Evolutionary conservation across 805 yeast genomes (phyloP), one percentile per base, ranked within the genome.

Genomic region (Lipomyces sp.): DNA sequence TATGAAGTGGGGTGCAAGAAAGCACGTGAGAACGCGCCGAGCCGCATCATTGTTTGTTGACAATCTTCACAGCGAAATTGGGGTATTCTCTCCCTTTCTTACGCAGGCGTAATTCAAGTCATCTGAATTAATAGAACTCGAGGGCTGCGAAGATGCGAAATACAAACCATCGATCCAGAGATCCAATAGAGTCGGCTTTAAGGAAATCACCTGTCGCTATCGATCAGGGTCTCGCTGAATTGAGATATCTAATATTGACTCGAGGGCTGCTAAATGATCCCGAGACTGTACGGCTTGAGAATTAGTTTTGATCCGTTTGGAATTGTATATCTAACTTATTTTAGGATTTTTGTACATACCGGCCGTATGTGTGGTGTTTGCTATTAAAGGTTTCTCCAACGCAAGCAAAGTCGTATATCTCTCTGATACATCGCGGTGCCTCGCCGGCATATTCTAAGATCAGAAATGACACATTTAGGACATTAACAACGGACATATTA

Each of bases 341-440:
- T 22, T 14, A 46, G 49, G 80, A 75, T 14, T 74, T 72, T 45
- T 81, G 86, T 60, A 81, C 85, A 1, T 85, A 84, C 62, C 67
- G 96, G 55, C 70, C 80, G 13, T 83, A 84, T 58, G 84, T 86
- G 1, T 89, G 96, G 96, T 77, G 89, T 1, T 81, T 89, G 14
- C 69, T 89, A 16, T 71, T 84, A 11, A 72, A 86, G 39, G 82
- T 81, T 0, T 78, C 83, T 0, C 81, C 84, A 39, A 72, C 75
- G 29, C 64, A 78, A 3, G 74, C 87, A 1, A 74, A 75, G 19
- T 67, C 70, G 42, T 89, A 89, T 63, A 47, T 79, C 23, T 67
- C 74, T 7, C 67, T 82, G 31, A 74, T 84, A 2, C 63, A 74
- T 8, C 66, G 70, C 31, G 86, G 87, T 0, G 81, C 84, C 13